A percentile compares a stretch with the other conserved stretches of the same genome.
Conservation (phyloP, 1,284 basidiomycete genomes). For the Microbotryum intermedium region DNA sequence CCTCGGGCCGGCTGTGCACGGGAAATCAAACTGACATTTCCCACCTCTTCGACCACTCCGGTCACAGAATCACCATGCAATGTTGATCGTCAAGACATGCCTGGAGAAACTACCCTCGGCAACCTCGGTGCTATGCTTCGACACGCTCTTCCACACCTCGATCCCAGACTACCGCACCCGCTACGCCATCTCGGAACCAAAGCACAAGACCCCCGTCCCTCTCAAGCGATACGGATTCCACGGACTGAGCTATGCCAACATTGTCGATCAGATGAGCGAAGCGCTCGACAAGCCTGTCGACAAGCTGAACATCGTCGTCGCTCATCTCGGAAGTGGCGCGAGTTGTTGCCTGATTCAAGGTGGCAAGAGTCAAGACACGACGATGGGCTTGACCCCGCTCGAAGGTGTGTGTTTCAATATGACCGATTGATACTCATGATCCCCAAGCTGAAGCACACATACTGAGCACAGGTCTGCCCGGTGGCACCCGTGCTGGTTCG, state of each 20-base stretch:
- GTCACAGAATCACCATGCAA: conserved; percentile 43
- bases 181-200: conserved; percentile 61
- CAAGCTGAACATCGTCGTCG: conserved; percentile 58
- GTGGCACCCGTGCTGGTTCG: conserved; percentile 72
- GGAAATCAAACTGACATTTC: not conserved
- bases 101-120: conserved; percentile 54
- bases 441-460: not conserved
- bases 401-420: conserved; percentile 41
- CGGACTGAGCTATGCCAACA: conserved; percentile 47
- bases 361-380: conserved; percentile 66
- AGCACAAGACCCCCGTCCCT: conserved; percentile 54
- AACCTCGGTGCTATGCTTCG: conserved; percentile 51
- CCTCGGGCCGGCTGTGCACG: not conserved
- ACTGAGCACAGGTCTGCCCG: conserved; percentile 53
- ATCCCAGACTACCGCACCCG: conserved; percentile 64
- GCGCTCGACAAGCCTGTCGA: conserved; percentile 50
- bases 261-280: conserved; percentile 50
- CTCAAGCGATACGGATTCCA: conserved; percentile 75
- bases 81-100: conserved; percentile 52
- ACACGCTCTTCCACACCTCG: conserved; percentile 72
- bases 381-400: conserved; percentile 68
- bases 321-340: conserved; percentile 78
- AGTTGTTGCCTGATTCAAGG: conserved; percentile 62
- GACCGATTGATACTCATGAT: no score
- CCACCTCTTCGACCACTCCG: no score